Percentiles rank a stretch among this genome's conserved stretches.
Conservation (phyloP, 2,329 filamentous ascomycete genomes). For the Aureobasidium zeae region DNA sequence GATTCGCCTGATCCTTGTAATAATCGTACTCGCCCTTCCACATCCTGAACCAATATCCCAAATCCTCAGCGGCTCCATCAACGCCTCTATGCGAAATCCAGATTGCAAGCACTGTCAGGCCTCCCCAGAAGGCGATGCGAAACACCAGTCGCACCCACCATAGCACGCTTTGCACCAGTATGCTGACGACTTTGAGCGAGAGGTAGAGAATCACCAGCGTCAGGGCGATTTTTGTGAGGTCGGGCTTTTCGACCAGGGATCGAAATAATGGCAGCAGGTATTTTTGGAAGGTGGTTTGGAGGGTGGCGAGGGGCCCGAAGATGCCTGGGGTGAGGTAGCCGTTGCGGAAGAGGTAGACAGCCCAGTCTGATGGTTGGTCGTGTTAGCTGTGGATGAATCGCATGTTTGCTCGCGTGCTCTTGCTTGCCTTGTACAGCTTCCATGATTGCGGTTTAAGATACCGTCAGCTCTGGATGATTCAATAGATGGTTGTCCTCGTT, state of each 20-base stretch:
- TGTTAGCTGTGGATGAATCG: constrained; percentile 10
- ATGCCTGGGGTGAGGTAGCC: constrained; percentile 19
- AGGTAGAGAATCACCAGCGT: constrained; percentile 55
- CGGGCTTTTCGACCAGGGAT: constrained; percentile 30
- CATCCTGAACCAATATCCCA: constrained; percentile 30
- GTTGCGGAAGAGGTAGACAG: constrained; percentile 22
- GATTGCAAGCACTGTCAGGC: constrained; percentile 45
- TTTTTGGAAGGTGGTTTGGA: constrained; percentile 21
- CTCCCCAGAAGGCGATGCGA: constrained; percentile 55
- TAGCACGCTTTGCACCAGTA: constrained; percentile 61
- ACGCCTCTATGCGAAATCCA: constrained; percentile 54
- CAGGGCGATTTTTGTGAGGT: constrained; percentile 44
- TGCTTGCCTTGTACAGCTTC: constrained; percentile 26
- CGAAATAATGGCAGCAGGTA: constrained; percentile 25
- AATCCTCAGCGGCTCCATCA: constrained; percentile 55
- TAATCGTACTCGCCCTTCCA: constrained; percentile 33
- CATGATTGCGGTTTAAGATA: constrained; percentile 18
- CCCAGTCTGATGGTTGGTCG: constrained; percentile 24
- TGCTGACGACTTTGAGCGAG: constrained; percentile 54
- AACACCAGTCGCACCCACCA: constrained; percentile 66
- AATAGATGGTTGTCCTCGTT: too few relatives aligned
- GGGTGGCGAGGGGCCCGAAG: constrained; percentile 19
- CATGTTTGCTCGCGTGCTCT: constrained; percentile 7
- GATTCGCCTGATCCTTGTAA: constrained; percentile 28
- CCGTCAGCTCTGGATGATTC: background rate